Base-by-base conservation (phyloP, 441 rosid species). In the Populus hybrid region DNA sequence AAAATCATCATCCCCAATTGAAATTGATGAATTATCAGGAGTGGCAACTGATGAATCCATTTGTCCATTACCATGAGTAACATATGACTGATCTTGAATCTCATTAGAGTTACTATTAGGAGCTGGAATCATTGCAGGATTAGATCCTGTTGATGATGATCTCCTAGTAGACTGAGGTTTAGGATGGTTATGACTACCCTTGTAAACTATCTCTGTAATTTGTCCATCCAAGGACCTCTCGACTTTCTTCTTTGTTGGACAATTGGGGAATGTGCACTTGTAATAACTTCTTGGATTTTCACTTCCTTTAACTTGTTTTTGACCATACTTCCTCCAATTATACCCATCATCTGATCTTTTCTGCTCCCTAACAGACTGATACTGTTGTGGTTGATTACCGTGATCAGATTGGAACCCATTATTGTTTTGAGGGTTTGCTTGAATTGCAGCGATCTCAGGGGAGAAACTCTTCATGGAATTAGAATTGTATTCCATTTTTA, bases 261-360 rank as follows among this genome's bases (percentile, higher is more conserved):
- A 96, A 83, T 38, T 87, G 0, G 94, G 95, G 84, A 73, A 92
- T 1, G 98, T 96, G 89, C 99, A 96, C 91, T 96, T 96, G 88
- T 91, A 94, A 85, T 96, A 96, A 78, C 98, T 94, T 82, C 99
- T 90, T 21, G 97, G 98, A 76, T 96, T 94, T 70, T 96, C 98
- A 67, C 97, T 96, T 72, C 97, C 98, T 84, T 96, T 93, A 59
- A 93, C 99, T 81, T 92, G 95, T 79, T 95, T 95, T 74, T 95
- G 98, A 5, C 99, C 99, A 76, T 95, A 95, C 84, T 95, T 95
- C 30, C 97, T 87, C 99, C 99, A 95, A 59, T 93, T 90, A 82
- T 88, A 95, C 40, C 98, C 99, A 79, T 93, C 99, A 11, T 90
- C 94, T 23, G 98, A 86, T 82, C 80, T 85, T 77, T 80, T 86